Conservation (phyloP, 139 green algal genomes). For the Zygnema circumcarinatum region DNA sequence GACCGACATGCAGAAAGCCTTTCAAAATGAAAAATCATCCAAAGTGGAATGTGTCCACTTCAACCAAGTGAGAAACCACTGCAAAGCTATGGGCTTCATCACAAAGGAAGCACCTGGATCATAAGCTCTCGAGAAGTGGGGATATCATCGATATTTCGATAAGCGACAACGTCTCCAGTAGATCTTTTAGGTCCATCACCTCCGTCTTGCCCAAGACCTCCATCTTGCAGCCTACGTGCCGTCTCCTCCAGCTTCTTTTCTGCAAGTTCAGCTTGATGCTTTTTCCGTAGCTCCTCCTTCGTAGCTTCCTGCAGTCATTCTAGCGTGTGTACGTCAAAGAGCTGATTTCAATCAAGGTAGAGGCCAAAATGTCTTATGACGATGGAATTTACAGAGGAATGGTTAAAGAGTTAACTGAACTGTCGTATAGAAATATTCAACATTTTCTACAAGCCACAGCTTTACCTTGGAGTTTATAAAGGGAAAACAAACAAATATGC, state of each 20-base stretch:
- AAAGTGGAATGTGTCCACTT: too few relatives aligned
- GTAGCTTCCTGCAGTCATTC: constrained; percentile 19
- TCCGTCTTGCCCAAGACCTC: constrained; percentile 10
- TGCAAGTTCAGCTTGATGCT: constrained; percentile 64
- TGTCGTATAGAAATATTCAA: too few relatives aligned
- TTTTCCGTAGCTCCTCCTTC: constrained; percentile 43
- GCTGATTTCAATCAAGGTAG: neutral
- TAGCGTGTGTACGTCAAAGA: neutral
- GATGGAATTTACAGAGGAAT: too few relatives aligned
- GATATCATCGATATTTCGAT: constrained; percentile 77
- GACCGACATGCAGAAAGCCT: too few relatives aligned
- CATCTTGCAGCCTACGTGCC: constrained; percentile 17
- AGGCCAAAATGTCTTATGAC: too few relatives aligned
- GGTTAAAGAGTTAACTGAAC: too few relatives aligned
- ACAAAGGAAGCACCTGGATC: constrained; percentile 65
- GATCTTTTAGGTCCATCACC: constrained; percentile 22
- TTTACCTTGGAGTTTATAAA: too few relatives aligned
- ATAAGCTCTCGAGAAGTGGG: constrained; percentile 70
- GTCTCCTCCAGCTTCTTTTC: constrained; percentile 61
- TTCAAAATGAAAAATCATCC: too few relatives aligned
- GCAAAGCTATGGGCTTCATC: neutral
- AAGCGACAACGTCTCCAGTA: constrained; percentile 75
- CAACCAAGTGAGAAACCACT: too few relatives aligned
- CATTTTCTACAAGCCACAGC: too few relatives aligned
- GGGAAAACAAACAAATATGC: too few relatives aligned